phyloP scores from a whole-genome alignment of 768 basidiomycete genomes.

The Tephrocybe rancida region DNA sequence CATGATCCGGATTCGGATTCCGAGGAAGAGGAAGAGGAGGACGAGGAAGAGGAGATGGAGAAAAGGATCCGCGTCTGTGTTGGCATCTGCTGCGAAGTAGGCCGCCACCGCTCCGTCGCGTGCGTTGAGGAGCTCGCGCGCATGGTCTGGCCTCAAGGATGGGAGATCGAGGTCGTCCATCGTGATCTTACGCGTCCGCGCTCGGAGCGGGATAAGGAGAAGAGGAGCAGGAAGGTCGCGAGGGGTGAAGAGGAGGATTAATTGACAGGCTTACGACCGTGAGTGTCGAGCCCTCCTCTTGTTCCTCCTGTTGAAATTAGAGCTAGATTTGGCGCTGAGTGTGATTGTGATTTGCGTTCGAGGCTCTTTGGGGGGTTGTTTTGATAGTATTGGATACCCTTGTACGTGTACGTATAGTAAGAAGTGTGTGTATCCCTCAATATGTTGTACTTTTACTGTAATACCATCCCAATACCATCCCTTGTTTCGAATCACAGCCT shows the following conservation, averaged over 20 bases:
- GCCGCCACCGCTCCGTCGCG: constrained; percentile 12
- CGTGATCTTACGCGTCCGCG: constrained; percentile 4
- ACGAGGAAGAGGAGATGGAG: neutral
- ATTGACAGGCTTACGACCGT: too few relatives aligned
- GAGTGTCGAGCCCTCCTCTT: too few relatives aligned
- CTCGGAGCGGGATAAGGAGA: constrained; percentile 14
- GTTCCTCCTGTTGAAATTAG: too few relatives aligned
- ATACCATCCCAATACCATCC: too few relatives aligned
- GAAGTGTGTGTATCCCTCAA: too few relatives aligned
- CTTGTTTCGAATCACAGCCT: too few relatives aligned
- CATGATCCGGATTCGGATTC: neutral
- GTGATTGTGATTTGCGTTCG: too few relatives aligned
- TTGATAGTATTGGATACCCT: too few relatives aligned
- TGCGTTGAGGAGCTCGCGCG: constrained; percentile 15
- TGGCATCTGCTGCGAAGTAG: constrained; percentile 11
- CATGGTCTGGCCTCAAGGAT: constrained; percentile 5
- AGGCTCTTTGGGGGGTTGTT: too few relatives aligned
- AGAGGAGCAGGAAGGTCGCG: neutral
- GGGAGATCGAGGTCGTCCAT: constrained; percentile 7
- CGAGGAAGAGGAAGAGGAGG: neutral
- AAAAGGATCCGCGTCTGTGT: constrained; percentile 1
- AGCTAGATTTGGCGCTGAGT: too few relatives aligned
- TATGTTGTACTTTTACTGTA: too few relatives aligned
- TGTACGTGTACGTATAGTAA: too few relatives aligned
- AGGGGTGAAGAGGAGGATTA: neutral